These are phyloP conservation scores for Trichoderma reesei DNA, from an alignment of 495 filamentous ascomycete genomes.

Conservation along the genomic window DNA sequence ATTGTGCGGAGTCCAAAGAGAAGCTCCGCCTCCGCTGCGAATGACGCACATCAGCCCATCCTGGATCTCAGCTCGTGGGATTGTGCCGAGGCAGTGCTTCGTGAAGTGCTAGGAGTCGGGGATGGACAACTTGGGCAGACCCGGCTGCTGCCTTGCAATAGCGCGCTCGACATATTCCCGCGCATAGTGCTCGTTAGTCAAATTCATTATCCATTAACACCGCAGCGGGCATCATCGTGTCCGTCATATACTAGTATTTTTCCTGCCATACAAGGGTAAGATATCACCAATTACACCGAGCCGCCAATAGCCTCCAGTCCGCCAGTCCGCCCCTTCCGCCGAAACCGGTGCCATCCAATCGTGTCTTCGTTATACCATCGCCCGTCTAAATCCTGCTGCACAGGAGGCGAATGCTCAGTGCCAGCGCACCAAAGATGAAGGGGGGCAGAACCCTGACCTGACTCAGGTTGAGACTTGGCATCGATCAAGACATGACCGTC, in stretches of 20 bases:
- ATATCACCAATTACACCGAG: constrained; percentile 2
- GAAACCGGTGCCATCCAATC: constrained; percentile 1
- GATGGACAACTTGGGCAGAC: neutral
- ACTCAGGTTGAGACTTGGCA: neutral
- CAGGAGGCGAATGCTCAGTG: neutral
- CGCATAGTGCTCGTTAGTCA: neutral
- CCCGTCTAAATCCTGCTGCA: neutral
- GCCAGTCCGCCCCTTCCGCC: neutral
- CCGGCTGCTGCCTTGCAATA: no score
- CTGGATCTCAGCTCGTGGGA: no score
- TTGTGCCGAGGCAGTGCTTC: no score
- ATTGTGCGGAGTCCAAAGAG: no score
- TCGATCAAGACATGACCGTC: neutral
- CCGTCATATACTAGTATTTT: neutral
- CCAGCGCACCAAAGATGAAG: neutral
- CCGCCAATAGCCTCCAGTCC: neutral
- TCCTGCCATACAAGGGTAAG: neutral
- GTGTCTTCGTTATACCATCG: neutral
- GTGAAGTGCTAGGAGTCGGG: neutral
- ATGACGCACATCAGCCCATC: no score
- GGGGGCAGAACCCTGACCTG: neutral
- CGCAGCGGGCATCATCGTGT: neutral
- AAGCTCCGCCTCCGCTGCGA: no score
- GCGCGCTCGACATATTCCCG: neutral
- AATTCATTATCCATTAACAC: neutral